Percentiles rank a stretch among this genome's conserved stretches.
phyloP scores from a whole-genome alignment of 208 protist genomes.

The Tritrichomonas musculus region DNA sequence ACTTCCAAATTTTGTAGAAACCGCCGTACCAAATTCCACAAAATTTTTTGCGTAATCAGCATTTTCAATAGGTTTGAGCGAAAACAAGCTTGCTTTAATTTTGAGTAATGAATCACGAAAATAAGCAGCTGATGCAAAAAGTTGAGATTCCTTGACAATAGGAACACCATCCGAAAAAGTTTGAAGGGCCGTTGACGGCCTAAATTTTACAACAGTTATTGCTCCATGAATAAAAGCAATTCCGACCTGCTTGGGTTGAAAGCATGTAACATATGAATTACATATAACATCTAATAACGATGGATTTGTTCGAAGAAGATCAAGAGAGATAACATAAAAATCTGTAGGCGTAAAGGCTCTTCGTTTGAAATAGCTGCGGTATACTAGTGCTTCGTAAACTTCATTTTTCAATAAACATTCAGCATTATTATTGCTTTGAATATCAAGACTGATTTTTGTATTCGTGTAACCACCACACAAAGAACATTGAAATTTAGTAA shows the following conservation, averaged over 20 bases:
- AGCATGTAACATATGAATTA: not conserved
- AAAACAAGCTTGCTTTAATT: not conserved
- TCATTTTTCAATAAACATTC: conserved; percentile 1
- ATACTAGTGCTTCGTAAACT: not conserved
- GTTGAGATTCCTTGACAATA: not conserved
- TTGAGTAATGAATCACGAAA: not conserved
- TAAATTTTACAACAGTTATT: not conserved
- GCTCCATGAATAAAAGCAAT: not conserved
- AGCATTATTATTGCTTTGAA: not conserved
- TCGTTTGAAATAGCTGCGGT: not conserved
- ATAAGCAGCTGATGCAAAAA: not conserved
- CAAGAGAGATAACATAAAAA: not conserved
- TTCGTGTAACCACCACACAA: not conserved
- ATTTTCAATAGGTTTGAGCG: not conserved
- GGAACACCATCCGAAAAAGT: not conserved
- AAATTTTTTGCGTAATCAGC: not conserved
- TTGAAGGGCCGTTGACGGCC: not conserved
- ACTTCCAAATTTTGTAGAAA: not conserved
- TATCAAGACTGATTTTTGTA: not conserved
- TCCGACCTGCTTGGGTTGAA: not conserved
- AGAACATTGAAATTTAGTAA: not conserved
- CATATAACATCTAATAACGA: not conserved
- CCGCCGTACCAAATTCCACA: not conserved
- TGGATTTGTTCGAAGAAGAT: not conserved
- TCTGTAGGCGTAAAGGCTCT: not conserved